phyloP scores from a whole-genome alignment of 2,329 filamentous ascomycete genomes.

The Clarireedia paspali region DNA sequence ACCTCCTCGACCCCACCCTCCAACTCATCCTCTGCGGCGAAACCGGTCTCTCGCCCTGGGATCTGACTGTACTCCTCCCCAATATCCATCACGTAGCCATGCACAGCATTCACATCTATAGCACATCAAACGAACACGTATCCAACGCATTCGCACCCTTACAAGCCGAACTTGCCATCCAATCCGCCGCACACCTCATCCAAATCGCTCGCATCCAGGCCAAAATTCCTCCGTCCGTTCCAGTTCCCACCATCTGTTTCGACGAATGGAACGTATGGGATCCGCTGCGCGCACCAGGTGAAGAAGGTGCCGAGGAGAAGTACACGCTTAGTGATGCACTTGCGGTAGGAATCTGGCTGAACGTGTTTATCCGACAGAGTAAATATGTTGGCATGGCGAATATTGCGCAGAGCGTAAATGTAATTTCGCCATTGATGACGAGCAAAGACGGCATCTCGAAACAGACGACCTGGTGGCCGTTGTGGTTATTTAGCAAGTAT shows the following conservation, averaged over 20 bases:
- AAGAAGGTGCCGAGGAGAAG: conserved; percentile 53
- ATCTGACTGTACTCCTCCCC: conserved; percentile 53
- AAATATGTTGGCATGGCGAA: conserved; percentile 58
- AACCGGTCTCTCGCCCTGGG: conserved; percentile 53
- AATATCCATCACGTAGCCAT: conserved; percentile 56
- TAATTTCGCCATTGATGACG: conserved; percentile 61
- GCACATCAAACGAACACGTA: conserved; percentile 36
- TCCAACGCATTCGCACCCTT: conserved; percentile 48
- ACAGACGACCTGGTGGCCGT: conserved; percentile 59
- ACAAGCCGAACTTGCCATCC: conserved; percentile 56
- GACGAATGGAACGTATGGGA: conserved; percentile 69
- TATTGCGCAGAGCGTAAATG: conserved; percentile 59
- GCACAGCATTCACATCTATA: conserved; percentile 63
- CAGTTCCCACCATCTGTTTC: conserved; percentile 55
- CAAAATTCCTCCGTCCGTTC: conserved; percentile 23
- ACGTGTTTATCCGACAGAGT: conserved; percentile 57
- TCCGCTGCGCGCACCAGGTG: conserved; percentile 51
- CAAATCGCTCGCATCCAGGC: conserved; percentile 58
- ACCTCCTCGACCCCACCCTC: conserved; percentile 51
- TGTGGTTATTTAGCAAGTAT: conserved; percentile 53
- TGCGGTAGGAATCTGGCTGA: conserved; percentile 55
- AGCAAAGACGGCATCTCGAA: conserved; percentile 47
- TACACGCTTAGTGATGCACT: conserved; percentile 59
- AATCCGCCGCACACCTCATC: conserved; percentile 52
- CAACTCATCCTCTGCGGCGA: conserved; percentile 58